Percentiles rank a stretch among this genome's conserved stretches.
Conservation (phyloP, 495 filamentous ascomycete species). For the Cudoniella acicularis region DNA sequence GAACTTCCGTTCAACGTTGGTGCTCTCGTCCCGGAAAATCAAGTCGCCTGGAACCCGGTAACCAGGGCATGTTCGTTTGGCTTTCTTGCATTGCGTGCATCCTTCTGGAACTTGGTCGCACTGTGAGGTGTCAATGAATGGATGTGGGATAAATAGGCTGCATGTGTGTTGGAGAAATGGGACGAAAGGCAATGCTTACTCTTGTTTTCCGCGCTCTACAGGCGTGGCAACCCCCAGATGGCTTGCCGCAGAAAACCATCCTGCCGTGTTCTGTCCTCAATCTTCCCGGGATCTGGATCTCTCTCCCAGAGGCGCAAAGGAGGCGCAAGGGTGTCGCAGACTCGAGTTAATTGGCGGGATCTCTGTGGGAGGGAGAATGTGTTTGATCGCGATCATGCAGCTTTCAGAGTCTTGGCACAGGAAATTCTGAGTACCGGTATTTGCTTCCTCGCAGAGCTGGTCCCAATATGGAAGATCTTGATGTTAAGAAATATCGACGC, state of each 20-base stretch:
- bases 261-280: not conserved
- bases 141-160: too few species aligned
- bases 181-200: conserved; percentile 20
- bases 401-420: too few species aligned
- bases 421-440: too few species aligned
- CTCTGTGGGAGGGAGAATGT: too few species aligned
- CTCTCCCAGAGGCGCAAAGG: not conserved
- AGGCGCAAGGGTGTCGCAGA: not conserved
- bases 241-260: conserved; percentile 71
- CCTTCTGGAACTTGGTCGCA: conserved; percentile 64
- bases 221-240: conserved; percentile 64
- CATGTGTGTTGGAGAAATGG: too few species aligned
- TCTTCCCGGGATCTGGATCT: not conserved
- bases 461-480: not conserved
- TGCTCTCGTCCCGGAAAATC: conserved; percentile 71
- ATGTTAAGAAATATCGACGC: not conserved
- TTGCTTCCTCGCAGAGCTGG: too few species aligned
- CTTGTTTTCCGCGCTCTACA: conserved; percentile 53
- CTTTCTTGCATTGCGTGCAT: conserved; percentile 64
- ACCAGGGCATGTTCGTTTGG: conserved; percentile 61
- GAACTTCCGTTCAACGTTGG: conserved; percentile 61
- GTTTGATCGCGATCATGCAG: too few species aligned
- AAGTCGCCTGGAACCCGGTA: conserved; percentile 66
- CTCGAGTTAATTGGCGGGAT: not conserved
- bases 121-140: conserved; percentile 28